These are phyloP conservation scores for Mychonastes homosphaera DNA, from an alignment of 139 green algal species.

Conservation along the genomic window DNA sequence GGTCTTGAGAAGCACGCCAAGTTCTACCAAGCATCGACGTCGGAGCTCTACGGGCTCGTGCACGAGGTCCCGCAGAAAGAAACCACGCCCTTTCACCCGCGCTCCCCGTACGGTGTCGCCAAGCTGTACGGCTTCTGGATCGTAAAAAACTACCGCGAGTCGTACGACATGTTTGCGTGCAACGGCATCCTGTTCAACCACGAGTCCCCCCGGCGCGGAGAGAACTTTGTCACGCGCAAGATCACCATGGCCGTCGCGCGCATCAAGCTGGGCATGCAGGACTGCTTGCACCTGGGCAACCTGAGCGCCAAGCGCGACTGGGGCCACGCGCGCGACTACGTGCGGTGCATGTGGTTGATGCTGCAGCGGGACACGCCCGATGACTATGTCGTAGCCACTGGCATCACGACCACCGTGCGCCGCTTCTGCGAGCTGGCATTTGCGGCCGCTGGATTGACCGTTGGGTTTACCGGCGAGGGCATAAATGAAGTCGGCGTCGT, in stretches of 20 bases:
- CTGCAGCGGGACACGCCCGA: constrained; percentile 57
- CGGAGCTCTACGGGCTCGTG: constrained; percentile 65
- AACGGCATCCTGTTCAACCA: constrained; percentile 84
- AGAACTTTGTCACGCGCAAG: constrained; percentile 76
- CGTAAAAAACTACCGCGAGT: constrained; percentile 62
- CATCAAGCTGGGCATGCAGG: constrained; percentile 39
- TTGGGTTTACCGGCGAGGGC: no score
- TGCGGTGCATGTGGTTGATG: constrained; percentile 68
- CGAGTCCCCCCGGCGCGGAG: constrained; percentile 57
- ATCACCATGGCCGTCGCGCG: constrained; percentile 46
- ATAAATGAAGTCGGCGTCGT: no score
- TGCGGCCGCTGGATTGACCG: no score
- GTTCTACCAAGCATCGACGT: constrained; percentile 72
- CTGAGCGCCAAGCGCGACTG: constrained; percentile 67
- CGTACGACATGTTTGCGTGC: constrained; percentile 63
- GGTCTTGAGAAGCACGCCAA: constrained; percentile 28
- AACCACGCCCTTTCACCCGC: constrained; percentile 61
- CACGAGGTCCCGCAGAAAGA: constrained; percentile 55
- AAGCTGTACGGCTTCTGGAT: constrained; percentile 66
- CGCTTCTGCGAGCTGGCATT: no score
- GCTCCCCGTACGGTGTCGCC: constrained; percentile 61
- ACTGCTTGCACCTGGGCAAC: constrained; percentile 60
- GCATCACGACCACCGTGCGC: no score
- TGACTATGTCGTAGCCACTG: constrained; percentile 71
- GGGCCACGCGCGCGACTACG: constrained; percentile 70